phyloP scores from a whole-genome alignment of 306 rosid species.

The Acacia acuminata region DNA sequence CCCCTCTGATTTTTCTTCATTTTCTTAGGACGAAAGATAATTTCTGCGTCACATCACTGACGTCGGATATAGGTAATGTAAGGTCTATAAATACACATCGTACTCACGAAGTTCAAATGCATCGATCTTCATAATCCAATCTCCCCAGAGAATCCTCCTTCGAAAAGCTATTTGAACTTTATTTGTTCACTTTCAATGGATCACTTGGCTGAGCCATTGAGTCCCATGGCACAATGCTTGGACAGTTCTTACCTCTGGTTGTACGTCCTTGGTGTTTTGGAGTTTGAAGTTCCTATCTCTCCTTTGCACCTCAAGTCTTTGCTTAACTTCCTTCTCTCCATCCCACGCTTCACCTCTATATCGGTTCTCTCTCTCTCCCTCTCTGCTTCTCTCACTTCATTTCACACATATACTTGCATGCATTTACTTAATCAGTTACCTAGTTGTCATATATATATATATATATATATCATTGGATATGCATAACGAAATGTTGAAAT shows the following conservation, averaged over 20 bases:
- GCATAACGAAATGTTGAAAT: not conserved
- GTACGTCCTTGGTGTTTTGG: not conserved
- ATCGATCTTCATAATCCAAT: not conserved
- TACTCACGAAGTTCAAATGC: not conserved
- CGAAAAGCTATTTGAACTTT: not conserved
- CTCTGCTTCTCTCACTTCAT: not conserved
- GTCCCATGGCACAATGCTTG: conserved; percentile 1
- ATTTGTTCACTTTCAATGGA: not conserved
- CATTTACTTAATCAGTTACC: not conserved
- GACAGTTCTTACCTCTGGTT: not conserved
- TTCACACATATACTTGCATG: not conserved
- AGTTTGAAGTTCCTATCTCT: not conserved
- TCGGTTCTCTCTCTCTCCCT: not conserved
- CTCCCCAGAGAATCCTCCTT: not conserved
- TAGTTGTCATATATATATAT: not conserved
- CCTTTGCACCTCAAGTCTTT: not conserved
- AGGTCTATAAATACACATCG: not conserved
- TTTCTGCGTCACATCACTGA: too few species aligned
- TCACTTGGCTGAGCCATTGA: not conserved
- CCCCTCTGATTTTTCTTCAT: too few species aligned
- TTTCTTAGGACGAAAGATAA: too few species aligned
- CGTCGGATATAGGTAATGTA: too few species aligned
- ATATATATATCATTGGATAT: not conserved
- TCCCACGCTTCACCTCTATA: not conserved
- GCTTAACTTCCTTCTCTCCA: not conserved